phyloP scores from a whole-genome alignment of 306 rosid genomes.

The Cicer arietinum region DNA sequence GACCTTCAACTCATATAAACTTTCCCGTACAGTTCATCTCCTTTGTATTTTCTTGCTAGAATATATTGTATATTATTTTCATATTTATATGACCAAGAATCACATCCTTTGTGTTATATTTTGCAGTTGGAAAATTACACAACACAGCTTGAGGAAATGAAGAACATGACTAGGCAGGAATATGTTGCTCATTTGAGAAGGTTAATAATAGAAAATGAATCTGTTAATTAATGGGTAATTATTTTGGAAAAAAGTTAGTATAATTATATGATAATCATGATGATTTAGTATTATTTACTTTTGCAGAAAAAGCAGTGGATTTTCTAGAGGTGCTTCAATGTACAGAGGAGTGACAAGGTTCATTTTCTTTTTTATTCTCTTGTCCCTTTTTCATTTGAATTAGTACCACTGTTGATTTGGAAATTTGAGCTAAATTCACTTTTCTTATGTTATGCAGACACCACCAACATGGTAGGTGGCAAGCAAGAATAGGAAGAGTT shows the following conservation, averaged over 20 bases:
- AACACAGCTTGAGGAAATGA: constrained; percentile 81
- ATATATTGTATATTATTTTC: neutral
- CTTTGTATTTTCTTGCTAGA: neutral
- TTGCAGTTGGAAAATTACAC: constrained; percentile 80
- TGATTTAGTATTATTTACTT: constrained; percentile 7
- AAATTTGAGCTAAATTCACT: constrained; percentile 2
- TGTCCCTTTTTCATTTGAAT: neutral
- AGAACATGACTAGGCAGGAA: constrained; percentile 94
- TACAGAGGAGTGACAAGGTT: constrained; percentile 99
- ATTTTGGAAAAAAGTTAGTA: neutral
- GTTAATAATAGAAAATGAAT: constrained; percentile 40
- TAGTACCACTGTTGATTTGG: neutral
- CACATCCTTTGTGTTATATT: neutral
- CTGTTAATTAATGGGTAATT: neutral
- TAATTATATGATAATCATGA: neutral
- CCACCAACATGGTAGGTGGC: constrained; percentile 99
- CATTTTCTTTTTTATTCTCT: neutral
- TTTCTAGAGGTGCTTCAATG: constrained; percentile 96
- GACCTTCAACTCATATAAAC: constrained; percentile 88
- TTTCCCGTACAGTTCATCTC: constrained; percentile 61
- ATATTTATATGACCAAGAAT: neutral
- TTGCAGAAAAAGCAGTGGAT: constrained; percentile 97
- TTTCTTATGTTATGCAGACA: constrained; percentile 59
- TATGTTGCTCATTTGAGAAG: constrained; percentile 96
- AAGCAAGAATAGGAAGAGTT: constrained; percentile 97